Conservation (phyloP, 371 early-diverging fungal species). For the Fennellomyces sp. region DNA sequence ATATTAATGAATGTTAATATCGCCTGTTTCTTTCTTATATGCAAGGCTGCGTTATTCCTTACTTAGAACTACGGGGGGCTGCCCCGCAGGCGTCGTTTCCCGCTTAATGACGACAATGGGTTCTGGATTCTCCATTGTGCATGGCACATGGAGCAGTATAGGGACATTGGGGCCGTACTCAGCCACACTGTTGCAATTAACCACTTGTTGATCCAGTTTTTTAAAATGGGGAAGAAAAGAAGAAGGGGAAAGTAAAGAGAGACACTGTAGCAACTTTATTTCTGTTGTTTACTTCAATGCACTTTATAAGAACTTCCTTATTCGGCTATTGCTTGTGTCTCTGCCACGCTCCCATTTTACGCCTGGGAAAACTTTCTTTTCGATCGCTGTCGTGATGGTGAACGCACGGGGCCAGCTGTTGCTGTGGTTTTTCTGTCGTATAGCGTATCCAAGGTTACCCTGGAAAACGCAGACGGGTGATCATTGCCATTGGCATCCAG, state of each 20-base stretch:
- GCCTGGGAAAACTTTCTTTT: no score
- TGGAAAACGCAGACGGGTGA: no score
- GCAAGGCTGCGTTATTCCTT: conserved; percentile 1
- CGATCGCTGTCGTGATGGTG: no score
- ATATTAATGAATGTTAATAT: background rate
- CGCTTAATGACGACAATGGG: conserved; percentile 35
- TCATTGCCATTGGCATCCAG: background rate
- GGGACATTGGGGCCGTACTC: conserved; percentile 34
- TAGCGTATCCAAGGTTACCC: no score
- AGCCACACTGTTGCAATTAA: conserved; percentile 21
- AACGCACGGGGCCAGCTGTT: no score
- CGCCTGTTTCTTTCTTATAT: background rate
- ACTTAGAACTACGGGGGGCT: conserved; percentile 46
- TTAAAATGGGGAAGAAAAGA: background rate
- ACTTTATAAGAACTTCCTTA: background rate
- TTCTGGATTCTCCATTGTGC: conserved; percentile 31
- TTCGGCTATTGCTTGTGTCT: background rate
- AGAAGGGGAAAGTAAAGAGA: background rate
- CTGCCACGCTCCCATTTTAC: no score
- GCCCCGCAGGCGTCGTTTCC: conserved; percentile 32
- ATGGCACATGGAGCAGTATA: conserved; percentile 39
- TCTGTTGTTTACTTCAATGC: background rate
- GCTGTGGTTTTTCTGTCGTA: no score
- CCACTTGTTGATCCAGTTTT: conserved; percentile 28
- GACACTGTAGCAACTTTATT: background rate